Evolutionary conservation across 108 stramenopile genomes (phyloP).

Genomic region (Chaetoceros tenuissimus): DNA sequence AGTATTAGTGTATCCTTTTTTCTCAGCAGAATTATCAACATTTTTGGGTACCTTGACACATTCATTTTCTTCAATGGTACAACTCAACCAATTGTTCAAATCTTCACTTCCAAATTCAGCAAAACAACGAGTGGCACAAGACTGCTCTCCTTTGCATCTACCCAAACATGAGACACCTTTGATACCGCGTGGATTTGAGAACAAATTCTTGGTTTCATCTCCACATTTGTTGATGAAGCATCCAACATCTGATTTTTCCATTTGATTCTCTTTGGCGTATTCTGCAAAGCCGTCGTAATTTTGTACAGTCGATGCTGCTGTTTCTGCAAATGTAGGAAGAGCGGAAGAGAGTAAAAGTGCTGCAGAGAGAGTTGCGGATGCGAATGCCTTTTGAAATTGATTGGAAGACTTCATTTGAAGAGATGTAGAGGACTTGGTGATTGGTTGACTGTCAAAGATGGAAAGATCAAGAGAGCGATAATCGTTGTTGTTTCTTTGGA

Average conservation of each 20-base stretch:
- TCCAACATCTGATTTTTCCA: conserved; percentile 73
- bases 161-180: conserved; percentile 82
- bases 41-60: conserved; percentile 82
- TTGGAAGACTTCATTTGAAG: too few relatives aligned
- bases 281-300: conserved; percentile 77
- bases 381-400: too few relatives aligned
- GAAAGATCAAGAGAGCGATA: too few relatives aligned
- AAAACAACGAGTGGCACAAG: conserved; percentile 81
- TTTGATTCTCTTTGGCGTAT: conserved; percentile 77
- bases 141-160: conserved; percentile 87
- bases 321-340: neutral
- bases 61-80: conserved; percentile 83
- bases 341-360: neutral
- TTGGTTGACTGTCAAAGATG: too few relatives aligned
- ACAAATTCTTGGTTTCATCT: conserved; percentile 57
- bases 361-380: too few relatives aligned
- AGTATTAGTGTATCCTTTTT: conserved; percentile 39
- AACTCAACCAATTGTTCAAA: conserved; percentile 72
- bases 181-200: conserved; percentile 83
- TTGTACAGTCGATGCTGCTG: neutral
- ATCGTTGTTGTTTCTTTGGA: too few relatives aligned
- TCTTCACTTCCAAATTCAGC: conserved; percentile 64
- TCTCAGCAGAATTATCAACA: conserved; percentile 65
- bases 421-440: too few relatives aligned
- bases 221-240: conserved; percentile 80